Evolutionary conservation across 129 eudicot genomes (phyloP).

Genomic region (Pulicaria dysenterica): DNA sequence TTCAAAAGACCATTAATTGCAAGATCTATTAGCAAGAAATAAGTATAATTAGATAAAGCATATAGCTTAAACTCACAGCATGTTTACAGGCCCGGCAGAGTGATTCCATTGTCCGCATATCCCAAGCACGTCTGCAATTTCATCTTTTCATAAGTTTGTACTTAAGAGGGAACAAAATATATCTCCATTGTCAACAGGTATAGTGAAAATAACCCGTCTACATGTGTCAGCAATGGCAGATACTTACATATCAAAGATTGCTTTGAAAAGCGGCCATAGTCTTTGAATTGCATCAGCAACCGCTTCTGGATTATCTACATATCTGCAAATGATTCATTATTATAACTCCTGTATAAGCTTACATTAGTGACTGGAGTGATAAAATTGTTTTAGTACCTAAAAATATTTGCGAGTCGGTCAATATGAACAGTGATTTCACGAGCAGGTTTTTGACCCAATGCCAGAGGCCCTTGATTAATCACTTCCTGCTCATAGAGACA

Average conservation of each 20-base stretch:
- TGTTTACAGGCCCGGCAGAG: constrained; percentile 99
- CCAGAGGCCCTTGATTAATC: constrained; percentile 80
- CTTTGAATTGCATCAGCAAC: constrained; percentile 98
- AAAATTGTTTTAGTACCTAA: constrained; percentile 51
- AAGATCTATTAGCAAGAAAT: constrained; percentile 11
- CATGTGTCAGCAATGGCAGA: no score
- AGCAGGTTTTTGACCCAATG: constrained; percentile 77
- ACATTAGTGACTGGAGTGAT: not conserved
- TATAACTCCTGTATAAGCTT: constrained; percentile 9
- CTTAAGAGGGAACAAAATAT: not conserved
- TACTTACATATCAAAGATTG: constrained; percentile 85
- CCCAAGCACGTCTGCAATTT: constrained; percentile 95
- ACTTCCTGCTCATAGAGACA: constrained; percentile 67
- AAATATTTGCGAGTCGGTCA: constrained; percentile 94
- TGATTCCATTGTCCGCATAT: constrained; percentile 98
- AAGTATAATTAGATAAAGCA: not conserved
- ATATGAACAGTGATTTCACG: constrained; percentile 98
- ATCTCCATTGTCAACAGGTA: not conserved
- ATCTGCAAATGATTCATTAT: constrained; percentile 49
- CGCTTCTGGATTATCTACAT: constrained; percentile 97
- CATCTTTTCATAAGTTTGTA: constrained; percentile 22
- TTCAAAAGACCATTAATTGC: constrained; percentile 32
- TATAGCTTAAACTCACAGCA: constrained; percentile 72
- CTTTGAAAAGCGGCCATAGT: constrained; percentile 98
- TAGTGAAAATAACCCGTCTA: constrained; percentile 3